Percentiles rank a stretch among this genome's conserved stretches.
phyloP scores from a whole-genome alignment of 306 rosid species.

The Myrica gale region DNA sequence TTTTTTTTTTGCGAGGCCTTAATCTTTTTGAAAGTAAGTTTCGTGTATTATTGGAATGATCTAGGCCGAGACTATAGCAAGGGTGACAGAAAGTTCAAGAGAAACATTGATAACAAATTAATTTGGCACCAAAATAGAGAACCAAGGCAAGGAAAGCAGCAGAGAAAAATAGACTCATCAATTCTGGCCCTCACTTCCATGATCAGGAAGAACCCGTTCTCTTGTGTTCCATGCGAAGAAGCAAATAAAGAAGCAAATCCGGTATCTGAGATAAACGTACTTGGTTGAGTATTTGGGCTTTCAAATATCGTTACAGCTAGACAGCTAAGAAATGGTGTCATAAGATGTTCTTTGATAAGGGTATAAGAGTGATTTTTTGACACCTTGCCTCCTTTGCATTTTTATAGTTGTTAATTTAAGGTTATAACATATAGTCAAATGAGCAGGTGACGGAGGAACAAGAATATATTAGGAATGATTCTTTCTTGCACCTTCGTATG shows the following conservation, averaged over 20 bases:
- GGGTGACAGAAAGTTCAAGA: neutral
- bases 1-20: no score
- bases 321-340: neutral
- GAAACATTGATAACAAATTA: neutral
- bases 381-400: no score
- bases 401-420: neutral
- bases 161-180: neutral
- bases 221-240: neutral
- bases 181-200: neutral
- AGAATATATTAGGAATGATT: neutral
- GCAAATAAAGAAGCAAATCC: neutral
- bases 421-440: neutral
- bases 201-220: neutral
- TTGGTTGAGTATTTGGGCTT: neutral
- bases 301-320: conserved; percentile 1
- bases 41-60: neutral
- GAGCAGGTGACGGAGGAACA: neutral
- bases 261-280: neutral
- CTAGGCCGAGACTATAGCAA: neutral
- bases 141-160: no score
- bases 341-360: neutral
- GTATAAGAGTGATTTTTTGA: neutral
- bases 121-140: neutral
- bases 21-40: neutral
- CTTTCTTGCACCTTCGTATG: neutral